Conservation (phyloP, 345 rosid genomes). For the Salix arbutifolia region DNA sequence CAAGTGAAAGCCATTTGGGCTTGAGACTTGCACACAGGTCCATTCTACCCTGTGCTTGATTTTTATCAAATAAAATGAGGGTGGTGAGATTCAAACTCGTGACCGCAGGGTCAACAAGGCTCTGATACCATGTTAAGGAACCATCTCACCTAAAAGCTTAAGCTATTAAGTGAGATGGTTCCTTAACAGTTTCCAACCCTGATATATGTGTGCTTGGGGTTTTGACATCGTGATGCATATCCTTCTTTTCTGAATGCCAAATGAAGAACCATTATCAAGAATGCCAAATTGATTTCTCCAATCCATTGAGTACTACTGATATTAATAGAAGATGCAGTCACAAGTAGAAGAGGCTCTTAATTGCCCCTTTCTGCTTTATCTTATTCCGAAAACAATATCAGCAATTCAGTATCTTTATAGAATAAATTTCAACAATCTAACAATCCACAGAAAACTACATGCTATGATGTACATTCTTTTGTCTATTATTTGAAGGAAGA, state of each 20-base stretch:
- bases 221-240: not conserved
- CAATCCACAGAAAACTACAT: not conserved
- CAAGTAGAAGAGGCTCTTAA: not conserved
- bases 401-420: not conserved
- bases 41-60: no score
- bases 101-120: no score
- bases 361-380: not conserved
- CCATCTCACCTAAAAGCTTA: no score
- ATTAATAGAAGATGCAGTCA: not conserved
- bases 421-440: not conserved
- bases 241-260: not conserved
- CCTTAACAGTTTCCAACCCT: no score
- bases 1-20: no score
- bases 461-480: not conserved
- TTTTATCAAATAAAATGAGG: no score
- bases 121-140: no score
- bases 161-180: no score
- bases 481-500: not conserved
- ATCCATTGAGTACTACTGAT: not conserved
- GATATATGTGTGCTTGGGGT: not conserved
- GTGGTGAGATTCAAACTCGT: no score
- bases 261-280: not conserved
- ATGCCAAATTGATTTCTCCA: not conserved
- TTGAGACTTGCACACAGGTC: no score
- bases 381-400: not conserved